Evolutionary conservation across 2,329 filamentous ascomycete species (phyloP).

Genomic region (Acephala macrosclerotiorum): DNA sequence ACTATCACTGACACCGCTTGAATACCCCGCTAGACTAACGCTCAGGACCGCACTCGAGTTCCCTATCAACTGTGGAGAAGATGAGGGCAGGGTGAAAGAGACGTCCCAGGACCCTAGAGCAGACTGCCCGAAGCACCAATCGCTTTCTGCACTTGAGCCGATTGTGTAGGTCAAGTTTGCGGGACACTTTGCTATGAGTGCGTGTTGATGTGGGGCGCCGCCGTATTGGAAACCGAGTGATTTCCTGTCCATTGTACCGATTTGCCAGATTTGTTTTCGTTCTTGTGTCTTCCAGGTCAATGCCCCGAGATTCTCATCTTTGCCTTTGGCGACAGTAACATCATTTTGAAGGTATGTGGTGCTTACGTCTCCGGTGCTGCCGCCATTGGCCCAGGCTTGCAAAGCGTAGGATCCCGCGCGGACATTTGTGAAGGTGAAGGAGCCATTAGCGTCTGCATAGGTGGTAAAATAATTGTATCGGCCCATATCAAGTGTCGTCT

Average conservation of each 20-base stretch:
- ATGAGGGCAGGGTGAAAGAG: conserved; percentile 15
- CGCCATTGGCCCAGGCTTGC: conserved; percentile 58
- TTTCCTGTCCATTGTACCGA: conserved; percentile 56
- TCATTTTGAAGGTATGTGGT: conserved; percentile 52
- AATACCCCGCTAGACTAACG: conserved; percentile 14
- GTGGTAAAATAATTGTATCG: conserved; percentile 57
- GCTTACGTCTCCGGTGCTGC: conserved; percentile 51
- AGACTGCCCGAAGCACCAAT: conserved; percentile 58
- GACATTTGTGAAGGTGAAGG: conserved; percentile 53
- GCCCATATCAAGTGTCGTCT: conserved; percentile 56
- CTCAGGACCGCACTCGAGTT: background rate
- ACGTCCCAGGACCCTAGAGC: conserved; percentile 29
- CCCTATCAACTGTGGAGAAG: background rate
- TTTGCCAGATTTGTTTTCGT: conserved; percentile 54
- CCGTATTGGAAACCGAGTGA: conserved; percentile 53
- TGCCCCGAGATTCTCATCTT: conserved; percentile 48
- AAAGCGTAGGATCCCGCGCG: conserved; percentile 54
- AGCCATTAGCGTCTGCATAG: conserved; percentile 51
- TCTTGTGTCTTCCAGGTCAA: conserved; percentile 51
- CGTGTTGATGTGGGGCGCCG: conserved; percentile 53
- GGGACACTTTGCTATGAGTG: conserved; percentile 52
- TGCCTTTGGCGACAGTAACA: conserved; percentile 47
- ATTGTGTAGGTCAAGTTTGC: conserved; percentile 54
- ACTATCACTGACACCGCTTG: conserved; percentile 42
- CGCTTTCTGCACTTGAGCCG: conserved; percentile 46